phyloP scores from a whole-genome alignment of 441 rosid species.

The Breynia disticha region DNA sequence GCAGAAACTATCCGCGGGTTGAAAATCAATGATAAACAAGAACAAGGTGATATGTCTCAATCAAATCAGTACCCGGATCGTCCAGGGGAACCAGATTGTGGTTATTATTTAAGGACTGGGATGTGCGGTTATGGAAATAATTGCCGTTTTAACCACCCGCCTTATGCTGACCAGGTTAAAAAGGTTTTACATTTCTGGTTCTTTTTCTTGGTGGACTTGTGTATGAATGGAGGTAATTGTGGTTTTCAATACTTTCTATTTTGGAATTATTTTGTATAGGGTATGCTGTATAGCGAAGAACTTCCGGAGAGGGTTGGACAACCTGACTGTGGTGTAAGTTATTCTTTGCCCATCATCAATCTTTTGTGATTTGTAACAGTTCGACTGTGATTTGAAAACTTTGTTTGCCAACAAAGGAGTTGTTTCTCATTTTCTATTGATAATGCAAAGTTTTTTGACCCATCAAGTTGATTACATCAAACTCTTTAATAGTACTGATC shows the following conservation, averaged over 20 bases:
- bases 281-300: slow-evolving; percentile 37
- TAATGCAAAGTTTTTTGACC: background rate
- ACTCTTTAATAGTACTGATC: background rate
- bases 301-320: slow-evolving; percentile 64
- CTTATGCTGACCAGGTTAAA: slow-evolving; percentile 41
- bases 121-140: slow-evolving; percentile 64
- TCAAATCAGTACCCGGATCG: slow-evolving; percentile 65
- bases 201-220: background rate
- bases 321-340: slow-evolving; percentile 65
- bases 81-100: slow-evolving; percentile 73
- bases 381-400: background rate
- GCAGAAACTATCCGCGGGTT: slow-evolving; percentile 42
- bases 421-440: background rate
- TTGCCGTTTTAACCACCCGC: slow-evolving; percentile 80
- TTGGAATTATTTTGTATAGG: slow-evolving; percentile 22
- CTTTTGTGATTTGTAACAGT: background rate
- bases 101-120: slow-evolving; percentile 69
- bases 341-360: slow-evolving; percentile 3
- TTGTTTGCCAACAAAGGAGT: background rate
- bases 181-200: background rate
- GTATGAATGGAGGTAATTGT: no score
- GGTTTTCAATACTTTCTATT: no score
- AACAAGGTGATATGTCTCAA: slow-evolving; percentile 23
- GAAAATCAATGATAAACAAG: slow-evolving; percentile 39
- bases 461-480: background rate